Conservation (phyloP, 169 alveolate species). For the Pseudocohnilembus persalinus region DNA sequence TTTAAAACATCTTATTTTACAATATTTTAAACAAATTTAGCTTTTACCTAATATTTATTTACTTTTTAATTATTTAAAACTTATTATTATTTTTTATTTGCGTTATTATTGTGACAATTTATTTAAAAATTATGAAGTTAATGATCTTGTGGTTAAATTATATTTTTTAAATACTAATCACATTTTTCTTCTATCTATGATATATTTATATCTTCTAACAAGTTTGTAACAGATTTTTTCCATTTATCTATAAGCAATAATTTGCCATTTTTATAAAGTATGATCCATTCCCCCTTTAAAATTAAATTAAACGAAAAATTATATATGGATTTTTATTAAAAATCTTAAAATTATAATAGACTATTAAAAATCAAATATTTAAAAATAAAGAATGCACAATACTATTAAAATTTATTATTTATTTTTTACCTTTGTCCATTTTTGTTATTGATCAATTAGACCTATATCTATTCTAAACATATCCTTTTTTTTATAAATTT, state of each 20-base stretch:
- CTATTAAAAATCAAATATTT: no score
- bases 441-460: not conserved
- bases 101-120: not conserved
- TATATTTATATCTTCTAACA: not conserved
- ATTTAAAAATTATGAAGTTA: not conserved
- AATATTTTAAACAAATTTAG: no score
- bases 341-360: no score
- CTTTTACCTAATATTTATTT: not conserved
- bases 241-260: not conserved
- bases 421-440: no score
- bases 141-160: not conserved
- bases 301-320: no score
- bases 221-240: not conserved
- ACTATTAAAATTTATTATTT: no score
- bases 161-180: not conserved
- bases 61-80: not conserved
- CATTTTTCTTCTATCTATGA: not conserved
- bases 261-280: not conserved
- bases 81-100: not conserved
- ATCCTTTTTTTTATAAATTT: no score
- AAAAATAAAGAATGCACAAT: no score
- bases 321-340: no score
- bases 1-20: no score
- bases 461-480: not conserved
- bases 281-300: not conserved